phyloP scores from a whole-genome alignment of 1,284 basidiomycete genomes.

The Coniophora puteana region DNA sequence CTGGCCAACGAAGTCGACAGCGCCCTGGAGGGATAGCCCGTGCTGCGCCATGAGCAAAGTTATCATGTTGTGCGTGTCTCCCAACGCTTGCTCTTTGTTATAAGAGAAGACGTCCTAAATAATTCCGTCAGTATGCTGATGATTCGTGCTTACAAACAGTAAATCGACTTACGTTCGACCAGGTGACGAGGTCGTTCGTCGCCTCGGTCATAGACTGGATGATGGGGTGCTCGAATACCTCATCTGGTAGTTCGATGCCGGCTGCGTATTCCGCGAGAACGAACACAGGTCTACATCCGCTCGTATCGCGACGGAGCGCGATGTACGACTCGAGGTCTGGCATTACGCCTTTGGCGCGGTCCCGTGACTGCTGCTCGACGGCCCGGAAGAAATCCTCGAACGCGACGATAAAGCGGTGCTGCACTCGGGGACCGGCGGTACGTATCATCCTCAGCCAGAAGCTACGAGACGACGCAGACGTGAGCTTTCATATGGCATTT shows the following conservation, averaged over 20 bases:
- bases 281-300: conserved; percentile 49
- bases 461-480: conserved; percentile 2
- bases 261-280: conserved; percentile 46
- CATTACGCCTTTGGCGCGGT: conserved; percentile 36
- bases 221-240: conserved; percentile 42
- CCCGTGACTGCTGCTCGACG: conserved; percentile 40
- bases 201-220: conserved; percentile 41
- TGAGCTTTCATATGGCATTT: too few relatives aligned
- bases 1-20: conserved; percentile 37
- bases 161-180: conserved; percentile 42
- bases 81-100: conserved; percentile 39
- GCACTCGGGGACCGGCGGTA: conserved; percentile 17
- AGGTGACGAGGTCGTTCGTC: conserved; percentile 47
- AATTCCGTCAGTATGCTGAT: not conserved
- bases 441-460: conserved; percentile 8
- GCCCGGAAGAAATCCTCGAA: conserved; percentile 43
- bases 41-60: conserved; percentile 32
- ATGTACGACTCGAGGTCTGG: conserved; percentile 50
- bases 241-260: conserved; percentile 45
- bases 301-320: conserved; percentile 45
- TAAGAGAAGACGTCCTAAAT: conserved; percentile 40
- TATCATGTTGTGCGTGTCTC: conserved; percentile 42
- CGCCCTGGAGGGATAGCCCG: conserved; percentile 33
- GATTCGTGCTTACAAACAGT: not conserved
- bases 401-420: conserved; percentile 33